Evolutionary conservation across 768 basidiomycete genomes (phyloP), one percentile per base, ranked within the genome.

Genomic region (Coprinopsis sp.): DNA sequence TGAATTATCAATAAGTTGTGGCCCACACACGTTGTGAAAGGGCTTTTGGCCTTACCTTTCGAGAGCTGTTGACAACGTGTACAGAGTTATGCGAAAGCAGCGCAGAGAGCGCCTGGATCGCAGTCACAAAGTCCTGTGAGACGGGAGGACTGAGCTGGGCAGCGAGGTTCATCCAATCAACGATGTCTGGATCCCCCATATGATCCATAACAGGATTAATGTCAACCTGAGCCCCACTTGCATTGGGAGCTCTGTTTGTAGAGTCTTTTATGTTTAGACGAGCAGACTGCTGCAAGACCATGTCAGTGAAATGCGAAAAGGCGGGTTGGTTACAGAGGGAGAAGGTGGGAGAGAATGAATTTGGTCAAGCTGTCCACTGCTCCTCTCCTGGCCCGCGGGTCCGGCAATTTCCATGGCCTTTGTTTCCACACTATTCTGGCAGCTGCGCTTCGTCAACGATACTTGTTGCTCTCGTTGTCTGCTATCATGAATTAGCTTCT

Each of bases 331-430:
- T 11, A 23, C 16, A 21, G 7, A 11, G 12, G 37, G 37, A 39
- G 47, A 41, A 18, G 13, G 38, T 33, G 29, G 30, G 50, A 44
- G 41, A 45, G 34, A 25, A 43, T 34, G 37, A 44, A 37, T 27
- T 36, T 44, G 51, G 54, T 44, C 46, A 50, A 46, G 46, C 30
- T 28, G 23, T n/a, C 31, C 18, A 29, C 38, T 37, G 25, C 18
- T 30, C 25, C 10, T 24, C 18, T 18, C 13, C 33, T 33, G 19
- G 34, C 33, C 30, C 47, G n/a, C n/a, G n/a, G 47, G 47, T 38
- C 47, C 47, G 47, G 47, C 30, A 48, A 48, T 42, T 48, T 18
- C 38, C 39, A 48, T 48, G 47, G 18, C 38, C 37, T 19, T 25
- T 48, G 39, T 41, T 16, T 48, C 18, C 13, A 16, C 13, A 23